Percentiles rank a stretch among this genome's conserved stretches.
Conservation (phyloP, 441 rosid species). For the Brassica balearica region DNA sequence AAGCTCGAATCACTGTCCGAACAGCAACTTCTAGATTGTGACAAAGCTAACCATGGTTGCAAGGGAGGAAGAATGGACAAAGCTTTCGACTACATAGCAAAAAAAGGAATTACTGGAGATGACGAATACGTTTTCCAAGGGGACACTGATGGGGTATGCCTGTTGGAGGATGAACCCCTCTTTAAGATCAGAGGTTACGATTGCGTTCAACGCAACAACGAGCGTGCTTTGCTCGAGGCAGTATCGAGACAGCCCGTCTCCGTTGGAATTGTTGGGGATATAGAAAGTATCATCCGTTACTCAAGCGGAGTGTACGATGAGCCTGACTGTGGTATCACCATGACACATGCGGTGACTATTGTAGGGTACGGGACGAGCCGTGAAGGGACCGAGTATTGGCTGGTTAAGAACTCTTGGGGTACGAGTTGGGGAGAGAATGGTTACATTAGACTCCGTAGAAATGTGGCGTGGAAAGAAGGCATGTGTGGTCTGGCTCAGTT, state of each 20-base stretch:
- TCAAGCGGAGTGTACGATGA: conserved; percentile 10
- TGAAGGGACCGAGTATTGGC: background rate
- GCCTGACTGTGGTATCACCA: background rate
- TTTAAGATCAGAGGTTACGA: background rate
- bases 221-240: conserved; percentile 15
- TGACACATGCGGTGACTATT: background rate
- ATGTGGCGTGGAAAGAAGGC: conserved; percentile 15
- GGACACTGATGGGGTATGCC: background rate
- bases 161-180: background rate
- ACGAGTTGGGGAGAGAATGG: conserved; percentile 5
- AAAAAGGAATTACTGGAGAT: background rate
- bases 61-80: background rate
- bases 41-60: background rate
- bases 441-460: conserved; percentile 8
- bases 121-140: background rate
- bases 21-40: conserved; percentile 15
- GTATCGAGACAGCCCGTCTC: conserved; percentile 14
- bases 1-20: conserved; percentile 10
- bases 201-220: conserved; percentile 2
- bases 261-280: background rate
- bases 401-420: conserved; percentile 17
- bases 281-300: background rate
- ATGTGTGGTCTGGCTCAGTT: conserved; percentile 16
- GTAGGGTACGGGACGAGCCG: conserved; percentile 15
- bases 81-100: background rate